Base-by-base conservation (phyloP, 139 green algal species). In the Pleodorina starrii region DNA sequence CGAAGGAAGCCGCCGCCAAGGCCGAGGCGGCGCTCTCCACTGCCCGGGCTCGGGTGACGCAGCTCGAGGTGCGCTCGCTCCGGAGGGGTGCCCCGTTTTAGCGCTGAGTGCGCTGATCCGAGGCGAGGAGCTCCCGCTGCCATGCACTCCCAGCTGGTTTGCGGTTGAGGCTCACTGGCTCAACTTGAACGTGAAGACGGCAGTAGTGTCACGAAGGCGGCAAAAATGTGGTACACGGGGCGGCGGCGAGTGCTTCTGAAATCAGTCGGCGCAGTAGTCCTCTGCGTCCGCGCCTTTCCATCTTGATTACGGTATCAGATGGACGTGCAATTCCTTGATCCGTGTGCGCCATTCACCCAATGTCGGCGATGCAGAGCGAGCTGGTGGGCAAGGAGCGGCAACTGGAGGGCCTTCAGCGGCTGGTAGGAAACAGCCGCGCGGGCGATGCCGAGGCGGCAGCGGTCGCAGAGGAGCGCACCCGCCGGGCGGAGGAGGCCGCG, bases 401-500 rank as follows among this genome's bases (percentile, higher is more conserved):
- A 69, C 1, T 73, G 36, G 68, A 81, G 25, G 69, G 14, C 29
- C 84, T 89, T 48, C 27, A 43, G 44, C 84, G 84, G 48, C 69
- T 60, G 46, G 50, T 54, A 27, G 84, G 69, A 4, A 57, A 60
- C 50, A 66, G 48, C 29, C 69, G 48, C 11, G 36, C 84, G 9
- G 84, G 84, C 2, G 84, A 82, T 25, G 84, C 84, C 2, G 84
- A 82, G 50, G 69, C 84, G 35, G 68, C 69, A 0, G 69, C 50
- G 16, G 69, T 36, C 42, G 84, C 69, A 35, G 68, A 66, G 48
- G 84, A 82, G 84, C 68, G 84, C 3, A 69, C 84, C 5, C 29
- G 23, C 21, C 48, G 69, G 21, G 63, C 86, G 0, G 90, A 93
- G 80, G 90, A 91, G 72, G 82, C 87, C 0, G 46, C 84, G n/a